Base-by-base conservation (phyloP, 345 rosid species). In the Melastoma malabathricum region DNA sequence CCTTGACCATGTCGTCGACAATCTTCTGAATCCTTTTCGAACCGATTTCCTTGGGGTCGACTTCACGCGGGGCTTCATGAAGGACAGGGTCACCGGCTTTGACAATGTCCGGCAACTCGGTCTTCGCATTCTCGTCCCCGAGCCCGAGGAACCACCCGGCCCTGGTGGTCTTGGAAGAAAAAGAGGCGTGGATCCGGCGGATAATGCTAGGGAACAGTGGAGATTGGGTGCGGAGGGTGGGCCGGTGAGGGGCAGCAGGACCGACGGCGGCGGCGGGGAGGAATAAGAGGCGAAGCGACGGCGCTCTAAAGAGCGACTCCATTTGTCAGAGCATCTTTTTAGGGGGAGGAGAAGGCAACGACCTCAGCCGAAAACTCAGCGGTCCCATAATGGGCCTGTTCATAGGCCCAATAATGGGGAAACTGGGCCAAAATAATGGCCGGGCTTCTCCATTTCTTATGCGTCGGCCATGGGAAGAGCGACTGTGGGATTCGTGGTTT, bases 91-190 rank as follows among this genome's bases (percentile, higher is more conserved):
- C 98, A 5, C 98, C 96, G 5, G 94, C 89, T 63, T 75, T 74
- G 44, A 78, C 83, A 27, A 82, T 75, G 5, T 78, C 86, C 1
- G 83, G 89, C 69, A 75, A 23, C 51, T n/a, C 64, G 48, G 47
- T 8, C 65, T 75, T 75, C 73, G 76, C 73, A 69, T 72, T 82
- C 73, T 78, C 75, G 69, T 71, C 81, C 10, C 74, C 82, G 13
- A 77, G 59, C 57, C 98, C 92, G 68, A 80, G 69, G 58, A 90
- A 56, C 98, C 96, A 90, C 29, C 98, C 98, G n/a, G 96, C 98
- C 61, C 64, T 86, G 25, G 75, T 60, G 29, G 56, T 60, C 0
- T 73, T 14, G 15, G 82, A 61, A 23, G 82, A 22, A 22, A 22
- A 49, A 47, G 23, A 72, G 3, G 77, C 59, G 49, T 45, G 51